Evolutionary conservation across 768 basidiomycete genomes (phyloP).

Genomic region (Mycena metata): DNA sequence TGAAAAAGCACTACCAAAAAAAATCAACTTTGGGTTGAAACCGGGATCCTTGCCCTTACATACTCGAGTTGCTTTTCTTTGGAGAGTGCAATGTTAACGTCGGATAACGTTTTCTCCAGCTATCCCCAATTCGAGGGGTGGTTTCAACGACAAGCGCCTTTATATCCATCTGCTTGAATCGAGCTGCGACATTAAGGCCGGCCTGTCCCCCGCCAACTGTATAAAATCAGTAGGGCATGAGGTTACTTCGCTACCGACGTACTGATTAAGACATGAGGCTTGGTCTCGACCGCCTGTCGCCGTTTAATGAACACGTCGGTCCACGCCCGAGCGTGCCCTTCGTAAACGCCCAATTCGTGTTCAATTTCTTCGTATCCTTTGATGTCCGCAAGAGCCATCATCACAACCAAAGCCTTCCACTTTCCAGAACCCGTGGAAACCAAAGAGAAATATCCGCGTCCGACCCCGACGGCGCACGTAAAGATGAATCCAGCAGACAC

Average conservation of each 20-base stretch:
- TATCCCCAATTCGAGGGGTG: constrained; percentile 53
- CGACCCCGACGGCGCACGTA: constrained; percentile 28
- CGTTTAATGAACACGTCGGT: constrained; percentile 28
- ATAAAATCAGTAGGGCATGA: not conserved
- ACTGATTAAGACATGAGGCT: constrained; percentile 43
- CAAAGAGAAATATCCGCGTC: constrained; percentile 39
- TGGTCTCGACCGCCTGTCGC: constrained; percentile 31
- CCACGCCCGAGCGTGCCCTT: constrained; percentile 35
- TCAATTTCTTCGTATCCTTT: constrained; percentile 42
- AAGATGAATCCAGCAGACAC: constrained; percentile 40
- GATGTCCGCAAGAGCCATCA: constrained; percentile 38
- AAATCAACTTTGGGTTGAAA: not conserved
- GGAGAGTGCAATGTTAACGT: constrained; percentile 58
- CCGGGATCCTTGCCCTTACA: constrained; percentile 34
- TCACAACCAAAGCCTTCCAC: constrained; percentile 41
- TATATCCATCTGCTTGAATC: constrained; percentile 58
- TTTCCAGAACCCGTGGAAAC: constrained; percentile 9
- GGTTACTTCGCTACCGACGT: not conserved
- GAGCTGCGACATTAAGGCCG: constrained; percentile 58
- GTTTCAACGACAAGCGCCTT: constrained; percentile 54
- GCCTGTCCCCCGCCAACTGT: constrained; percentile 61
- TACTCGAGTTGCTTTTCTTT: constrained; percentile 39
- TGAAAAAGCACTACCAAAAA: constrained; percentile 54
- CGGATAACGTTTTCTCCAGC: constrained; percentile 59
- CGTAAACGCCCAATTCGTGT: constrained; percentile 32